A percentile compares a stretch with the other conserved stretches of the same genome.
These are phyloP conservation scores for Dryas integrifolia DNA, from an alignment of 331 rosid genomes.

Conservation along the genomic window DNA sequence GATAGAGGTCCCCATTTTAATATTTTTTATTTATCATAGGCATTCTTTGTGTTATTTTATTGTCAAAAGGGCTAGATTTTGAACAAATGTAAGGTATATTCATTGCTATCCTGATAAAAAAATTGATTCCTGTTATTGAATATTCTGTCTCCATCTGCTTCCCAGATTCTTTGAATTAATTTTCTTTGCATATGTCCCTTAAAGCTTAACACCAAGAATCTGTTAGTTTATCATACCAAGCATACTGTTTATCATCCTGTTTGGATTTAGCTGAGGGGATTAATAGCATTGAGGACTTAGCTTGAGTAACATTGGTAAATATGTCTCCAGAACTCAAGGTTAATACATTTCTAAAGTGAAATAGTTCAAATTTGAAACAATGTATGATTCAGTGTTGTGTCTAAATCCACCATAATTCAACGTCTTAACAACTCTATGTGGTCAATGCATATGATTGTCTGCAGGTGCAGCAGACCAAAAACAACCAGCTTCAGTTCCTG, in stretches of 20 bases:
- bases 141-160: neutral
- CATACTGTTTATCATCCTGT: neutral
- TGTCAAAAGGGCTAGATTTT: neutral
- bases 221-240: neutral
- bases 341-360: neutral
- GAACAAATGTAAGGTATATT: neutral
- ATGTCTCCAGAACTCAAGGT: neutral
- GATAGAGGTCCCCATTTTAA: neutral
- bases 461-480: conserved; percentile 50
- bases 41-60: neutral
- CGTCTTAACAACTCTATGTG: neutral
- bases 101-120: neutral
- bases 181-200: neutral
- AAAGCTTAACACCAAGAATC: neutral
- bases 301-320: neutral
- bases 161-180: neutral
- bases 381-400: neutral
- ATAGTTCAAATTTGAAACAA: neutral
- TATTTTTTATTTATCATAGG: neutral
- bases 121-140: neutral
- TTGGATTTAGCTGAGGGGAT: neutral
- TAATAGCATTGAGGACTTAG: neutral
- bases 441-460: neutral
- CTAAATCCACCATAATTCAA: neutral
- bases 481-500: conserved; percentile 57